Evolutionary conservation across 768 basidiomycete genomes (phyloP), one percentile per base, ranked within the genome.

Genomic region (Obba rivulosa): DNA sequence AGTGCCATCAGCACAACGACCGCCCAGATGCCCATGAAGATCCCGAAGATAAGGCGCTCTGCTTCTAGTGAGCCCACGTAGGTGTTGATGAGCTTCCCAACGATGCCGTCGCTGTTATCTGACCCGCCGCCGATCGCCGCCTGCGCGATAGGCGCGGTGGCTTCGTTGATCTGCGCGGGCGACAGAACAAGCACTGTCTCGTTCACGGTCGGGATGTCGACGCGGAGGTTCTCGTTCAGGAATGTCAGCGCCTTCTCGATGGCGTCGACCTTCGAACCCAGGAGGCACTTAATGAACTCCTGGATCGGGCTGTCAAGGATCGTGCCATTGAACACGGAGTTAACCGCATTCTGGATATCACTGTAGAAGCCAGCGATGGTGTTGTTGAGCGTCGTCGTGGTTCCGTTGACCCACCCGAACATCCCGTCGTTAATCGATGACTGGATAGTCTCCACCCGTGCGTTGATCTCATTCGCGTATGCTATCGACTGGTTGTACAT

Each of bases 321-420:
- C 3, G 93, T 94, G 8, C 82, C 82, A 41, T 88, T 85, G 65
- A 98, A 94, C 8, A 92, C 77, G 1, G 75, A 73, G 46, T 74
- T 69, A n/a, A 98, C 90, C 5, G 79, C 74, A 38, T 77, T 72
- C 66, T 95, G 88, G 25, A 99, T 69, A 43, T 92, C 92, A 48
- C 72, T 72, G 68, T 98, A 98, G 66, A 99, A 95, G 40, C 73
- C 75, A 62, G 79, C 85, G 59, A 99, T 70, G 3, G 95, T 96
- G 57, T 73, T 70, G 65, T 99, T 99, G 45, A 99, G 76, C 5
- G 85, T 82, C 3, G 80, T 82, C 1, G 92, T 95, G 8, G 95
- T 95, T 16, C 73, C 77, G 58, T 97, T 92, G 42, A 98, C 85
- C 94, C 94, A 98, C 9, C 93, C 92, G 53, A 98, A 95, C 40